phyloP scores from a whole-genome alignment of 2,329 filamentous ascomycete genomes.

The Neofusicoccum umdonicola region DNA sequence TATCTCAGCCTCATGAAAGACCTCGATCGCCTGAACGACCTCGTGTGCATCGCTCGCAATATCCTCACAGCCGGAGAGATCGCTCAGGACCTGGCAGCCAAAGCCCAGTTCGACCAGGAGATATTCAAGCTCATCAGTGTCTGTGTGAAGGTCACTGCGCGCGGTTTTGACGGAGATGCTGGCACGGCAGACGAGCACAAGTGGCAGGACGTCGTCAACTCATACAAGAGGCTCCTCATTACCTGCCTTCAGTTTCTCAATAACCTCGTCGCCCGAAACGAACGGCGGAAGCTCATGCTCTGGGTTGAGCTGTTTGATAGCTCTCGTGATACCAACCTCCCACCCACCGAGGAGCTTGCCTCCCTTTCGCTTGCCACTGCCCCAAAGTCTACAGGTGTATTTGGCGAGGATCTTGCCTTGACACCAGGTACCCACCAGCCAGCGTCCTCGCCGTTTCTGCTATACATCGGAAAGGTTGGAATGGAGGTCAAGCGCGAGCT shows the following conservation, averaged over 20 bases:
- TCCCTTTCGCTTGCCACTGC: neutral
- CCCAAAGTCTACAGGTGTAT: slow-evolving; percentile 17
- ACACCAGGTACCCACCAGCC: slow-evolving; percentile 27
- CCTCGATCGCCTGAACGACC: slow-evolving; percentile 60
- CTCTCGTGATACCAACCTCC: slow-evolving; percentile 41
- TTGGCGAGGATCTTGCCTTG: neutral
- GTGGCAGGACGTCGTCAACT: slow-evolving; percentile 64
- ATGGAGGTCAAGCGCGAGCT: slow-evolving; percentile 39
- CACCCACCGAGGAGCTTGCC: slow-evolving; percentile 23
- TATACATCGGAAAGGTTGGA: slow-evolving; percentile 40
- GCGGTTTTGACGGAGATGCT: slow-evolving; percentile 64
- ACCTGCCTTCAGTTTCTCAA: slow-evolving; percentile 66
- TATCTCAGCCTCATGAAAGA: slow-evolving; percentile 60
- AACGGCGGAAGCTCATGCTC: slow-evolving; percentile 62
- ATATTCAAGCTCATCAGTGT: slow-evolving; percentile 62
- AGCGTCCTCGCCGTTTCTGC: slow-evolving; percentile 39
- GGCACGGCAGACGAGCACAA: slow-evolving; percentile 61
- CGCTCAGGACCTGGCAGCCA: slow-evolving; percentile 62
- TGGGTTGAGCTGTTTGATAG: slow-evolving; percentile 66
- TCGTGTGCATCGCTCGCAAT: slow-evolving; percentile 62
- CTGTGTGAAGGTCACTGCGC: slow-evolving; percentile 62
- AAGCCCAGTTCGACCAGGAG: slow-evolving; percentile 59
- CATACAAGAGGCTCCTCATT: slow-evolving; percentile 64
- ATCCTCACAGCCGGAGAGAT: slow-evolving; percentile 59
- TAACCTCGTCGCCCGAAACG: slow-evolving; percentile 65